Base-by-base conservation (phyloP, 2,329 filamentous ascomycete species). In the Stagonosporopsis chrysanthemi region DNA sequence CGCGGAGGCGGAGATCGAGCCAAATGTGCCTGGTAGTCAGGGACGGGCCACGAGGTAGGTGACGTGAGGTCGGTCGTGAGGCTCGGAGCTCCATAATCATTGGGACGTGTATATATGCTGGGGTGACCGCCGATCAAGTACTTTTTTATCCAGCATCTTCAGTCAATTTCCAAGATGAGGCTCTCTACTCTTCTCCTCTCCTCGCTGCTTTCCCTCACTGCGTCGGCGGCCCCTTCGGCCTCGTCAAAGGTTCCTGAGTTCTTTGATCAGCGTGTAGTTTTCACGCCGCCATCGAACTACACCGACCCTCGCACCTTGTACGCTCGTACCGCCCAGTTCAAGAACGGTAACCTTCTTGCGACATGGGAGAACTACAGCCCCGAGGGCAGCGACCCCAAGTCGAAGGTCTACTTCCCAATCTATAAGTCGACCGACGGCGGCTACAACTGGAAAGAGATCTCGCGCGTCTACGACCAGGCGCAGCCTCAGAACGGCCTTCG, bases 401-500 rank as follows among this genome's bases (percentile, higher is more conserved):
- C 71, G n/a, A 67, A 60, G 44, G 73, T 75, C 60, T 80, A 79
- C 68, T 80, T 80, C 60, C 79, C 79, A 29, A 78, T 81, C 63
- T 81, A 75, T 65, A 77, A 70, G 66, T 83, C 76, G 65, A 75
- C 68, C 57, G 80, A 84, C 72, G 67, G 76, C 59, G 69, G 80
- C 11, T 67, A 70, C 19, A 86, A 83, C 1, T 91, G 89, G 89
- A 79, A 80, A 15, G 83, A 88, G 68, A 78, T 89, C 46, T 85
- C 86, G 4, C 81, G 81, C 15, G 84, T 91, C 9, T 78, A 84
- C 14, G 89, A 91, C 69, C 80, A 83, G 45, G 84, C 83, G 28
- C 87, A 89, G 65, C 87, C 89, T 62, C 82, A 82, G 39, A 86
- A 84, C 78, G 89, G 89, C 19, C 72, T 90, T 51, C 82, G 87